These are phyloP conservation scores for Solanum hybrid DNA, from an alignment of 305 asterid genomes.

Conservation along the genomic window DNA sequence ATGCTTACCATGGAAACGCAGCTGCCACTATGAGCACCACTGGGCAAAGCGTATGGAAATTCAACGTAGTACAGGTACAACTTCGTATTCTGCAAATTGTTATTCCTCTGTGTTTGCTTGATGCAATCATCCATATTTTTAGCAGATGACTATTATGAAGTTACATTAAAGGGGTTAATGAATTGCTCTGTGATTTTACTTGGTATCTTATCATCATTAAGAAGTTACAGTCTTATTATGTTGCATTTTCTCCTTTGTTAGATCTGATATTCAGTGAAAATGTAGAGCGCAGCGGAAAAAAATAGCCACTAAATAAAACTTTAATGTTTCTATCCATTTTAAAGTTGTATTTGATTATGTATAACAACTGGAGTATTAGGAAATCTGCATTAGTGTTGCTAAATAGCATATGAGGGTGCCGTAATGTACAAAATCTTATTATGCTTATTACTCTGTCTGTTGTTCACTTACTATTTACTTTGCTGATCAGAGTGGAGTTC, in stretches of 20 bases:
- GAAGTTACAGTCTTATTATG: neutral
- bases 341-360: neutral
- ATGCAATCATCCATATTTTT: neutral
- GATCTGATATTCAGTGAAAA: neutral
- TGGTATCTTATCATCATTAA: neutral
- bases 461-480: neutral
- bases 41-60: slow-evolving; percentile 67
- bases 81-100: neutral
- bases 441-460: too few relatives aligned
- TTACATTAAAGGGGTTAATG: neutral
- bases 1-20: slow-evolving; percentile 82
- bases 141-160: neutral
- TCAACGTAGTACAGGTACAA: slow-evolving; percentile 74
- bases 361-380: neutral
- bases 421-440: neutral
- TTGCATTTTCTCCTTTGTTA: neutral
- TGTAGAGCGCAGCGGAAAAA: neutral
- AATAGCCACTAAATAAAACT: neutral
- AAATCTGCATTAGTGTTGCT: neutral
- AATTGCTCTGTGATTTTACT: neutral
- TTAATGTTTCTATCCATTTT: neutral
- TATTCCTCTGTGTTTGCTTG: neutral
- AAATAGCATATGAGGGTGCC: neutral
- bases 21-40: slow-evolving; percentile 77
- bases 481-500: slow-evolving; percentile 66